Evolutionary conservation across 78 protist species (phyloP).

Genomic region (Pigoraptor vietnamica): DNA sequence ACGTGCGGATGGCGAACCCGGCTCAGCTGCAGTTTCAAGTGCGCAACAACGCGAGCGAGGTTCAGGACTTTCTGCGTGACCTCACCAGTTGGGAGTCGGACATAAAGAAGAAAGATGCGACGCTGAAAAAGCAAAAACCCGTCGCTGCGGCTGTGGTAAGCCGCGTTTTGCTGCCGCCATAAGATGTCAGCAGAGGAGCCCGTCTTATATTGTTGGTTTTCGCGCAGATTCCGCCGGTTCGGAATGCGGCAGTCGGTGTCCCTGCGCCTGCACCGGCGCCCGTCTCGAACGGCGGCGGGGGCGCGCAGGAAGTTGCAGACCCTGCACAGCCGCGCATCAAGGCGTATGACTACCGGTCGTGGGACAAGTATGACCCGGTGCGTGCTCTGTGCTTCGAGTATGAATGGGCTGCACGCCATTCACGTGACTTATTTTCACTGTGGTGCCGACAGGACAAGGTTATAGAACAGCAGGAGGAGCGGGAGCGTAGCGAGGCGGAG

Average conservation of each 20-base stretch:
- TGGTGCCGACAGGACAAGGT: background rate
- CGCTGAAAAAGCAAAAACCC: background rate
- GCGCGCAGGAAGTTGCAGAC: background rate
- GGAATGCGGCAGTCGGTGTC: background rate
- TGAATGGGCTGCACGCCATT: background rate
- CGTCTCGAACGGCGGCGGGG: background rate
- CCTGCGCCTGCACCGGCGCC: background rate
- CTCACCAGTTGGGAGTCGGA: background rate
- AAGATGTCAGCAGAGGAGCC: too few species aligned
- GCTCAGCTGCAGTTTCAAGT: background rate
- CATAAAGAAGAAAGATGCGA: background rate
- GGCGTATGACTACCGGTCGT: background rate
- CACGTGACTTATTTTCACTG: background rate
- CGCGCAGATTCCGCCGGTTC: background rate
- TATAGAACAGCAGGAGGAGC: background rate
- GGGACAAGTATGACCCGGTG: background rate
- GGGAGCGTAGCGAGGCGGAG: background rate
- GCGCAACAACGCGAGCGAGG: background rate
- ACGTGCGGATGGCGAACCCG: background rate
- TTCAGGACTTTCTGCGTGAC: background rate
- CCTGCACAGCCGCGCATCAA: too few species aligned
- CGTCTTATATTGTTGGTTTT: too few species aligned
- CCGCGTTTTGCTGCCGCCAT: background rate
- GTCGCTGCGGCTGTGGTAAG: background rate
- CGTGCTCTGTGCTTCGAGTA: background rate